Evolutionary conservation across 1,139 yeast genomes (phyloP).

Genomic region (Sugiyamaella pinicola): DNA sequence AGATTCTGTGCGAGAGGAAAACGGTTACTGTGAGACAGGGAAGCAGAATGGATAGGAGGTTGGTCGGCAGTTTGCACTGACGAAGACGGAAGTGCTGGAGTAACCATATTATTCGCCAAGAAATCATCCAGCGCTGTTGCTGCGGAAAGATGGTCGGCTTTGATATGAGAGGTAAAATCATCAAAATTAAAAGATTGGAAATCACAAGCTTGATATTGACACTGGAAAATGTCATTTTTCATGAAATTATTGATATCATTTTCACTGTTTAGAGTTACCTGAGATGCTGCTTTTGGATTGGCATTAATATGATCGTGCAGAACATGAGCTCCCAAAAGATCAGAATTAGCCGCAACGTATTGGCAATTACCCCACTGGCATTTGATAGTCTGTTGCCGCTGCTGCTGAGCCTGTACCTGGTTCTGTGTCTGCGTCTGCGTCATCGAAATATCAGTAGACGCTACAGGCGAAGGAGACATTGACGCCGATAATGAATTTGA

Average conservation of each 20-base stretch:
- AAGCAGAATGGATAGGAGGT: background rate
- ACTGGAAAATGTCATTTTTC: slow-evolving; percentile 18
- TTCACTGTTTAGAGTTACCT: background rate
- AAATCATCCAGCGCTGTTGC: slow-evolving; percentile 6
- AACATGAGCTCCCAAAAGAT: slow-evolving; percentile 49
- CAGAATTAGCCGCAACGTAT: slow-evolving; percentile 31
- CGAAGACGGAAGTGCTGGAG: background rate
- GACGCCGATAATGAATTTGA: background rate
- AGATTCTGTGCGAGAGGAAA: too few species aligned
- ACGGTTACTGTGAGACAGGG: too few species aligned
- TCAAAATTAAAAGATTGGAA: slow-evolving; percentile 22
- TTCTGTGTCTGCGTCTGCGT: background rate
- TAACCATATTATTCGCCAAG: background rate
- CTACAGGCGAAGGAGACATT: slow-evolving; percentile 3
- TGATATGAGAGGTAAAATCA: slow-evolving; percentile 22
- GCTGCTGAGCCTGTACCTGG: background rate
- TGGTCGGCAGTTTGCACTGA: background rate
- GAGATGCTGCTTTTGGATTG: background rate
- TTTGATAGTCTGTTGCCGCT: slow-evolving; percentile 20
- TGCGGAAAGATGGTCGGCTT: slow-evolving; percentile 23
- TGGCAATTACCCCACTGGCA: slow-evolving; percentile 42
- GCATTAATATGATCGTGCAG: slow-evolving; percentile 53
- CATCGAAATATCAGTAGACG: slow-evolving; percentile 9
- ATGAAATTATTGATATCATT: slow-evolving; percentile 4
- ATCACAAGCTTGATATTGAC: slow-evolving; percentile 23